Percentiles rank a stretch among this genome's conserved stretches.
Conservation (phyloP, 352 stramenopile species). For the Globisporangium okanoganense region DNA sequence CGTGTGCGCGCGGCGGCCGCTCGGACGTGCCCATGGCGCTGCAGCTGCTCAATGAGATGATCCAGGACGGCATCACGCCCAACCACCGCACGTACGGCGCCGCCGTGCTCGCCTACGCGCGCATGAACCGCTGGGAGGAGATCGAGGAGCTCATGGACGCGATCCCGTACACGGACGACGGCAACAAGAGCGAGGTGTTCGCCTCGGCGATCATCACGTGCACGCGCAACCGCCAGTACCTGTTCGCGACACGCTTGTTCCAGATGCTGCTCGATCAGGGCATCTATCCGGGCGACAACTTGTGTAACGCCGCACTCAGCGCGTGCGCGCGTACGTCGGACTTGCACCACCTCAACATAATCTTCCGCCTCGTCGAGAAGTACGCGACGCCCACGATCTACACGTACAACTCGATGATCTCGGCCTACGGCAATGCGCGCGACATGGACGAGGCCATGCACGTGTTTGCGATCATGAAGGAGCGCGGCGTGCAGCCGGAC, state of each 20-base stretch:
- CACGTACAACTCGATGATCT: constrained; percentile 84
- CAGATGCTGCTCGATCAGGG: constrained; percentile 59
- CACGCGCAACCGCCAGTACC: constrained; percentile 63
- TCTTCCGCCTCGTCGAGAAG: constrained; percentile 59
- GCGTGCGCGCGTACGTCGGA: constrained; percentile 64
- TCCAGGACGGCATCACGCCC: constrained; percentile 41
- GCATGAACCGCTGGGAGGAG: constrained; percentile 63
- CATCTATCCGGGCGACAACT: constrained; percentile 64
- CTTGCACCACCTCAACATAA: constrained; percentile 48
- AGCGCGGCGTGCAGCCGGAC: constrained; percentile 33
- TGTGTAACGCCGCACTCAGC: constrained; percentile 66
- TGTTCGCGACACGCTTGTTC: constrained; percentile 58
- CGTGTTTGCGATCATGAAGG: constrained; percentile 45
- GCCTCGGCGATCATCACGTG: constrained; percentile 75
- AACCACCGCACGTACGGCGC: constrained; percentile 79
- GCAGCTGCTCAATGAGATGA: constrained; percentile 80
- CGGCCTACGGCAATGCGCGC: constrained; percentile 63
- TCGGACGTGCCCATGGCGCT: constrained; percentile 49
- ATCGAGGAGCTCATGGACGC: constrained; percentile 58
- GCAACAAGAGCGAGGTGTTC: constrained; percentile 63
- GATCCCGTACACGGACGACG: constrained; percentile 51
- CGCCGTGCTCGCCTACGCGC: constrained; percentile 60
- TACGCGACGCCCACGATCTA: constrained; percentile 61
- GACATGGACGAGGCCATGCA: constrained; percentile 61
- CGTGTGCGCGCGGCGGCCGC: constrained; percentile 54